Evolutionary conservation across 139 green algal species (phyloP).

Genomic region (Mesotaenium endlicherianum): DNA sequence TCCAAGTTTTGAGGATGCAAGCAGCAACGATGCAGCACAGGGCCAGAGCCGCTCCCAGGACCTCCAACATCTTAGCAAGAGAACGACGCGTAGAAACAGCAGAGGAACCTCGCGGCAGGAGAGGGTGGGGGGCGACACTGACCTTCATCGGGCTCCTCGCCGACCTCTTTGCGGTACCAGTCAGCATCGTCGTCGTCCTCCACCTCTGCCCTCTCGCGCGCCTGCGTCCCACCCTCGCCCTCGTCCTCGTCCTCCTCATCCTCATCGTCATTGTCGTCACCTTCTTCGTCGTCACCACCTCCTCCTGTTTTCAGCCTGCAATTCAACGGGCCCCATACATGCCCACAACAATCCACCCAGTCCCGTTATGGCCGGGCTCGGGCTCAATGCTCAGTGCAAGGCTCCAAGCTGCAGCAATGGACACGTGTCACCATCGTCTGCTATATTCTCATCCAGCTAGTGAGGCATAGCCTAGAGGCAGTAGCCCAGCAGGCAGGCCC

Average conservation of each 20-base stretch:
- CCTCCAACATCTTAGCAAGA: too few species aligned
- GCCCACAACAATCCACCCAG: background rate
- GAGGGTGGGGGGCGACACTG: too few species aligned
- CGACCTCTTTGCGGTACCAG: conserved; percentile 55
- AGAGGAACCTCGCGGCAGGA: too few species aligned
- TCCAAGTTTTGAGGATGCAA: too few species aligned
- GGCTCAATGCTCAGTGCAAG: background rate
- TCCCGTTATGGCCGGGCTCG: background rate
- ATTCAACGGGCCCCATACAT: background rate
- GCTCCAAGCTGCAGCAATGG: background rate
- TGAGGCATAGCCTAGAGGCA: too few species aligned
- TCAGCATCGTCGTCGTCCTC: conserved; percentile 42
- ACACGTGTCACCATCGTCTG: background rate
- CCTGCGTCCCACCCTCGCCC: background rate
- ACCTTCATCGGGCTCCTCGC: conserved; percentile 50
- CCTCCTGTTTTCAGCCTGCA: background rate
- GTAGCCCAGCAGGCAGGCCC: background rate
- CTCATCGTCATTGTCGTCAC: background rate
- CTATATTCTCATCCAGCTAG: background rate
- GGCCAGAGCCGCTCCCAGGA: too few species aligned
- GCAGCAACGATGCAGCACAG: too few species aligned
- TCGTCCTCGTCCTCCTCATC: conserved; percentile 3
- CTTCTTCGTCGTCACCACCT: background rate
- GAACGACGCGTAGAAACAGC: too few species aligned
- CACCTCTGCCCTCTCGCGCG: background rate